Evolutionary conservation across 2,329 filamentous ascomycete genomes (phyloP).

Genomic region (Penicillium sp.): DNA sequence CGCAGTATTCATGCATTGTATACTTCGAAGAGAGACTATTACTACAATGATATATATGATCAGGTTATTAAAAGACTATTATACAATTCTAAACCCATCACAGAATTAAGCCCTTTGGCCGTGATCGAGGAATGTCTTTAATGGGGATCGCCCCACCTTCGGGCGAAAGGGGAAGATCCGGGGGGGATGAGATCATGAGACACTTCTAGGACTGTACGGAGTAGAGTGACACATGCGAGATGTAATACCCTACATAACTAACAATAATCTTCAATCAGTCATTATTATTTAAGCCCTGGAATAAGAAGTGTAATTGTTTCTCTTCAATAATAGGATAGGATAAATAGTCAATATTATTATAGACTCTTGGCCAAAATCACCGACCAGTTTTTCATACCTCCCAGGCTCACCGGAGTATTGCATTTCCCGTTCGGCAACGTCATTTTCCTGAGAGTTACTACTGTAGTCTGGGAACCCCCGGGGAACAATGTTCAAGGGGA

Average conservation of each 20-base stretch:
- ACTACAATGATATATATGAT: too few species aligned
- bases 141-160: slow-evolving; percentile 24
- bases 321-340: too few species aligned
- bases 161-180: slow-evolving; percentile 40
- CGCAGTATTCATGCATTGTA: too few species aligned
- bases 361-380: neutral
- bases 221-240: slow-evolving; percentile 5
- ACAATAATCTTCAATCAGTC: too few species aligned
- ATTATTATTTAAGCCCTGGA: too few species aligned
- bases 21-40: too few species aligned
- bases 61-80: too few species aligned
- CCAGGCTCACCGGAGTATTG: neutral
- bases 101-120: neutral
- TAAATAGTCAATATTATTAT: too few species aligned
- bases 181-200: slow-evolving; percentile 25
- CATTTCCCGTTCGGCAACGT: slow-evolving; percentile 4
- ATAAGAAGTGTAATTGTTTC: too few species aligned
- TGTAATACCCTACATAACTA: neutral
- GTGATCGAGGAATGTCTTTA: slow-evolving; percentile 3
- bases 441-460: neutral
- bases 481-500: neutral
- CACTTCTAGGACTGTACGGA: too few species aligned
- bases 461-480: neutral
- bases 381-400: neutral
- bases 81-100: neutral